Evolutionary conservation across 345 rosid species (phyloP), one percentile per base, ranked within the genome.

Genomic region (Populus ilicifolia): DNA sequence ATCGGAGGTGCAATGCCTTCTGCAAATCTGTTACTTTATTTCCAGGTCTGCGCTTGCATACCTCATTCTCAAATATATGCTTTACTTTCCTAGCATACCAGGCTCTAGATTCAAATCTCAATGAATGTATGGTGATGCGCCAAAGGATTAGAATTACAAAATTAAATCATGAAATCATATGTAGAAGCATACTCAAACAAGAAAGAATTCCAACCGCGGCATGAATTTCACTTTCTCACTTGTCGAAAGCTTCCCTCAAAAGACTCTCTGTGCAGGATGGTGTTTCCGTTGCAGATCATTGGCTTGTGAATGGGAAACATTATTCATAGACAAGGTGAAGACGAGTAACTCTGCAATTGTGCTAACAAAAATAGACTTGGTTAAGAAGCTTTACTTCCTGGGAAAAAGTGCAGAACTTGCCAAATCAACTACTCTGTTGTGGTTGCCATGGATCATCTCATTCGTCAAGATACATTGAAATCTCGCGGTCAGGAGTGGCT

Each of bases 1-100:
- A 88, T 88, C 1, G 98, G 97, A 67, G 96, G 97, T 65, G 91
- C 97, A 70, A 91, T 91, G 99, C 99, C 97, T 36, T 86, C 98
- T 0, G 92, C 98, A 6, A 85, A 93, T 87, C 86, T 95, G 81
- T 88, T 93, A 66, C 97, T 93, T 46, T 93, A 95, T 84, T 95
- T 93, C 83, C 98, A 95, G 90, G 97, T 88, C 61, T 81, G 80
- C 29, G 65, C 39, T 38, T 48, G 20, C 16, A 16, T 41, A 18
- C 23, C 66, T 29, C n/a, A 25, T 23, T 17, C 3, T 67, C 73
- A 38, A 18, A 56, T 18, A 46, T 29, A 13, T 38, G 12, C 44
- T 44, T 61, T 65, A 12, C 78, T 2, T 68, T 8, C 12, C 17
- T 4, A 8, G 16, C 68, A 61, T 35, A 16, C 44, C 29, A 8